Percentiles rank a stretch among this genome's conserved stretches.
Evolutionary conservation across 768 basidiomycete genomes (phyloP).

Genomic region (Strobilomyces echinocephalus): DNA sequence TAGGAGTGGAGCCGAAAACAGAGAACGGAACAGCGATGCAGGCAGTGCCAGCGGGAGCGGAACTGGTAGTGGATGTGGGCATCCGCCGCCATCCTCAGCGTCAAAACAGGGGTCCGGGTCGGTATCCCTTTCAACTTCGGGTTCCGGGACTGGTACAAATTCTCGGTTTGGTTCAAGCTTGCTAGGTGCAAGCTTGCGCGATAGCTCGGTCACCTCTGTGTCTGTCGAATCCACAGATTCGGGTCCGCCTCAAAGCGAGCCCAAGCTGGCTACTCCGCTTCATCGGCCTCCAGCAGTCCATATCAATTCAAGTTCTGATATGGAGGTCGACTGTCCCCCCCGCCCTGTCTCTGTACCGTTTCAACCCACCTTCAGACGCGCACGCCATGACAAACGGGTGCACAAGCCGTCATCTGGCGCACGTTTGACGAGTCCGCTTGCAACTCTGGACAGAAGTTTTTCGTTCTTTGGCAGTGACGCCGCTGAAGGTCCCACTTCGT

Average conservation of each 20-base stretch:
- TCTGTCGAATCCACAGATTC: constrained; percentile 23
- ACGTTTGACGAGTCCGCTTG: constrained; percentile 16
- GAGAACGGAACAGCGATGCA: constrained; percentile 8
- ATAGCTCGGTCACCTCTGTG: constrained; percentile 30
- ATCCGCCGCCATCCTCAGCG: constrained; percentile 10
- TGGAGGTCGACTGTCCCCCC: constrained; percentile 25
- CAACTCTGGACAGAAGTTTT: not conserved
- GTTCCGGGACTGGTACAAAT: constrained; percentile 19
- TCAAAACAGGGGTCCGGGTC: constrained; percentile 25
- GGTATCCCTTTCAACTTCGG: constrained; percentile 23
- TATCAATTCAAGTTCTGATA: constrained; percentile 13
- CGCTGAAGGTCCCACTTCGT: constrained; percentile 7
- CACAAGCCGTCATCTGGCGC: constrained; percentile 15
- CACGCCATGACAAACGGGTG: constrained; percentile 1
- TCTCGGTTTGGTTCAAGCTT: constrained; percentile 24
- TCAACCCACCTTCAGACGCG: constrained; percentile 6
- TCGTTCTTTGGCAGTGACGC: constrained; percentile 2
- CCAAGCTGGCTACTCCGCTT: constrained; percentile 2
- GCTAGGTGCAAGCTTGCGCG: constrained; percentile 20
- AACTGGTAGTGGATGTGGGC: not conserved
- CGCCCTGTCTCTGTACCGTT: constrained; percentile 19
- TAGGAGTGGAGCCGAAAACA: constrained; percentile 5
- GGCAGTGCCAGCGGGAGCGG: constrained; percentile 14
- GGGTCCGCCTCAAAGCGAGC: constrained; percentile 1
- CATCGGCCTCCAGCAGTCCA: constrained; percentile 7